Evolutionary conservation across 257 asterid genomes (phyloP).

Genomic region (Echites panduratus): DNA sequence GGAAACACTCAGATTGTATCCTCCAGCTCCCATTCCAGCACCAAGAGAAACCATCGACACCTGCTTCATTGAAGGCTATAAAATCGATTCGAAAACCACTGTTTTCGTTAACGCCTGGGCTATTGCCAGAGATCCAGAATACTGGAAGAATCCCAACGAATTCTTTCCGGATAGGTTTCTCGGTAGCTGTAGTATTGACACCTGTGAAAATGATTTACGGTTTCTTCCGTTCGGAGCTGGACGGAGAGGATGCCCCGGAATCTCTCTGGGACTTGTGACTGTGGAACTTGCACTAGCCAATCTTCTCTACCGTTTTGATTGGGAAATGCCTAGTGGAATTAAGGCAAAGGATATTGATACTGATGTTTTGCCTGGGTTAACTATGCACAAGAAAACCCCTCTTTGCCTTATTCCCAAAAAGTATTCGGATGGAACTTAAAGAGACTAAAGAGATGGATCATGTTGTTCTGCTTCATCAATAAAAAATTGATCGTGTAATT

Average conservation of each 20-base stretch:
- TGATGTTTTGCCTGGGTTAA: conserved; percentile 32
- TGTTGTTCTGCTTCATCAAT: too few relatives aligned
- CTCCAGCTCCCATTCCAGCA: conserved; percentile 37
- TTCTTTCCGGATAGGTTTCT: conserved; percentile 42
- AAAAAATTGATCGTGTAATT: too few relatives aligned
- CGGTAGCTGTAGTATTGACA: conserved; percentile 18
- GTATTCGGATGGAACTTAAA: too few relatives aligned
- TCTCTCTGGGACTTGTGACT: conserved; percentile 31
- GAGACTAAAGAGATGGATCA: too few relatives aligned
- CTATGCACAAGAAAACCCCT: conserved; percentile 45
- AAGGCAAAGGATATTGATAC: conserved; percentile 31
- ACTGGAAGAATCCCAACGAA: conserved; percentile 32
- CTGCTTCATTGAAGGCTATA: conserved; percentile 26
- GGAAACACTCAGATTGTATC: conserved; percentile 38
- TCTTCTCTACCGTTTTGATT: conserved; percentile 33
- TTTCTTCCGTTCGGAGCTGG: conserved; percentile 48
- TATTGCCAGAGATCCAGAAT: conserved; percentile 39
- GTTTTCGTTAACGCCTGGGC: conserved; percentile 47
- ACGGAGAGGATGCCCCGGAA: conserved; percentile 45
- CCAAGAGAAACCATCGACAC: conserved; percentile 29
- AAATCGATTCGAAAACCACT: conserved; percentile 29
- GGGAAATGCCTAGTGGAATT: conserved; percentile 35
- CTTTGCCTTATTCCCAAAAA: conserved; percentile 38
- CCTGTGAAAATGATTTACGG: conserved; percentile 27
- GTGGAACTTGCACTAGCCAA: conserved; percentile 45